Base-by-base conservation (phyloP, 768 basidiomycete species). In the Pulveroboletus sp. region DNA sequence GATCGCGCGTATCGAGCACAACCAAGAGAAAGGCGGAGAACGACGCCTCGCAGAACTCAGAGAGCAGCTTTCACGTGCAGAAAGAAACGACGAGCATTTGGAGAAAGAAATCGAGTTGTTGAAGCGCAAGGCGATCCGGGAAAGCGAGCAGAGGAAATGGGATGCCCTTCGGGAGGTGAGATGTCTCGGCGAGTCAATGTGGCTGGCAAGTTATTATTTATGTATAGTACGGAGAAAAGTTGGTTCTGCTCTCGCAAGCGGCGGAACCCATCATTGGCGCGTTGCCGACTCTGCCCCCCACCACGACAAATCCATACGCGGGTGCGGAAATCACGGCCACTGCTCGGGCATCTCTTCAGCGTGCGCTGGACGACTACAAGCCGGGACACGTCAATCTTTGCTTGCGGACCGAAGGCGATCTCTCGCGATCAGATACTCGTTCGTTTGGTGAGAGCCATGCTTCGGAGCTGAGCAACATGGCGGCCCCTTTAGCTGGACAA, bases 371-470 rank as follows among this genome's bases (percentile, higher is more conserved):
- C 65, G 78, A 83, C 56, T 91, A 88, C 70, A 80, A 79, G 61
- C 80, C 81, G 2, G 89, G 89, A 0, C 75, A 79, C 50, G 76
- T 79, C 58, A 74, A 74, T 37, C 71, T 89, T 10, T 72, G 75
- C 35, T 66, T 73, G 10, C 73, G 76, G 14, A 53, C 67, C 13
- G 66, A 72, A 27, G 70, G 73, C 6, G 82, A 85, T 61, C 74
- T 89, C 36, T 74, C 76, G 51, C 74, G 83, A 52, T 84, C 84
- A 4, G 86, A 92, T 59, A 87, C 86, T 0, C 79, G 79, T 49
- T 89, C 86, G 67, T 93, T 93, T 61, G 90, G 90, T 17, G 86
- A 85, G 67, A 91, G 83, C 35, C 90, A 93, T 59, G 86, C 85
- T 0, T 74, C 70, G 32, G 90, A 92, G 68, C 74, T 93, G 32